Percentiles rank a stretch among this genome's conserved stretches.
Conservation (phyloP, 2,329 filamentous ascomycete species). For the Hypoxylon sp. region DNA sequence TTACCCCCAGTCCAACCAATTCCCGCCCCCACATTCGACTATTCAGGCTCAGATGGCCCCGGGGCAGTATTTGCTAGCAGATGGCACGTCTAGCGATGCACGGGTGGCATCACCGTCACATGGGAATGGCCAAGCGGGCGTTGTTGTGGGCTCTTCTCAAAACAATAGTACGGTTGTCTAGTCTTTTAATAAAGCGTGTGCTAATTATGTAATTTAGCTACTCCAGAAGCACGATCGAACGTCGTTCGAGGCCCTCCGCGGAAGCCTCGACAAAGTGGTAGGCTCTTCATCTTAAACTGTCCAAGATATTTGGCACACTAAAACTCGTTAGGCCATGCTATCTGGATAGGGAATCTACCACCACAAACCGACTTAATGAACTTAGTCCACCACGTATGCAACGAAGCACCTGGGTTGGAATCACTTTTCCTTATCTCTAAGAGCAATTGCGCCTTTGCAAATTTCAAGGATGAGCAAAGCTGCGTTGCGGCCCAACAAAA, state of each 20-base stretch:
- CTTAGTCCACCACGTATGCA: slow-evolving; percentile 92
- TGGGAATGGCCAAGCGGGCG: slow-evolving; percentile 41
- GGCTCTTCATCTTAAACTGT: slow-evolving; percentile 49
- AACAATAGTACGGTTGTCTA: slow-evolving; percentile 51
- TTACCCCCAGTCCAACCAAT: slow-evolving; percentile 60
- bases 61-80: slow-evolving; percentile 54
- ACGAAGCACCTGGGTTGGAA: slow-evolving; percentile 82
- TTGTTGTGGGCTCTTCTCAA: slow-evolving; percentile 31
- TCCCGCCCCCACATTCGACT: slow-evolving; percentile 53
- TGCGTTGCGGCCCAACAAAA: slow-evolving; percentile 84
- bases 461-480: slow-evolving; percentile 85
- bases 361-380: slow-evolving; percentile 85
- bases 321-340: slow-evolving; percentile 76
- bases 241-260: slow-evolving; percentile 68
- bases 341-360: slow-evolving; percentile 96
- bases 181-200: slow-evolving; percentile 6
- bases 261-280: slow-evolving; percentile 74
- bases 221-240: slow-evolving; percentile 56
- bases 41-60: slow-evolving; percentile 56
- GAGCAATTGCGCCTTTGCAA: slow-evolving; percentile 97
- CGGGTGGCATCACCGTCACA: slow-evolving; percentile 44
- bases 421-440: slow-evolving; percentile 96
- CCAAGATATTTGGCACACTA: slow-evolving; percentile 36
- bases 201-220: slow-evolving; percentile 48
- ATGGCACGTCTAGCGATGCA: slow-evolving; percentile 49